Evolutionary conservation across 2,329 filamentous ascomycete genomes (phyloP).

Genomic region (Chrysoporthe puriensis): DNA sequence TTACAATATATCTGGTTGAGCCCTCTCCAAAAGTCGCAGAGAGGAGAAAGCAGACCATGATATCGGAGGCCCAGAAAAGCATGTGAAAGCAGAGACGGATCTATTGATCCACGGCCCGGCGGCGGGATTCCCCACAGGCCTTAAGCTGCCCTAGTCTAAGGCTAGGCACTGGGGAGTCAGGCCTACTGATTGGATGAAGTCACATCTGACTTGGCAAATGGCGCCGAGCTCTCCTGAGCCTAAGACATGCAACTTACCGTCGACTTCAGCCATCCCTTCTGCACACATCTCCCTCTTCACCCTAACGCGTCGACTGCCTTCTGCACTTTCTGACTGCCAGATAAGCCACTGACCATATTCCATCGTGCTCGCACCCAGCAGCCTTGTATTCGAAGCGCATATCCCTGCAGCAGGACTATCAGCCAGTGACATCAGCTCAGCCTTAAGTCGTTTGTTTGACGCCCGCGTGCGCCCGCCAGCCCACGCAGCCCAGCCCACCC

Average conservation of each 20-base stretch:
- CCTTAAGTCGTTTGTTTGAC: constrained; percentile 4
- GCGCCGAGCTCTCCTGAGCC: constrained; percentile 12
- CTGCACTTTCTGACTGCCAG: background rate
- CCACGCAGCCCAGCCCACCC: constrained; percentile 2
- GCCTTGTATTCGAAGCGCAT: background rate
- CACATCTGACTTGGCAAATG: constrained; percentile 13
- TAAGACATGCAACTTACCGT: background rate
- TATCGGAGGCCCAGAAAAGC: background rate
- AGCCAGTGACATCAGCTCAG: background rate
- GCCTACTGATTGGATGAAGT: constrained; percentile 22
- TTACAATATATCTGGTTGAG: no score
- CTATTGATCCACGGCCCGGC: background rate
- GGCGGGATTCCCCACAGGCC: constrained; percentile 9
- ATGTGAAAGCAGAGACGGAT: constrained; percentile 12
- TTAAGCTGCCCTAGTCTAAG: constrained; percentile 1
- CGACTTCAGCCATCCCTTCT: constrained; percentile 13
- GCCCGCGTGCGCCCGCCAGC: constrained; percentile 13
- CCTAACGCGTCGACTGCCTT: background rate
- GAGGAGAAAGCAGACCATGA: background rate
- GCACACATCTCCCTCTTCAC: constrained; percentile 4
- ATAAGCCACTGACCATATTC: background rate
- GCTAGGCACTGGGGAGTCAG: background rate
- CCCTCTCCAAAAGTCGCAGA: no score
- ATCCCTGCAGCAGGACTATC: background rate
- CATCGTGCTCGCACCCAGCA: background rate